A percentile compares a stretch with the other conserved stretches of the same genome.
Evolutionary conservation across 495 filamentous ascomycete genomes (phyloP).

Genomic region (Hyaloscypha variabilis): DNA sequence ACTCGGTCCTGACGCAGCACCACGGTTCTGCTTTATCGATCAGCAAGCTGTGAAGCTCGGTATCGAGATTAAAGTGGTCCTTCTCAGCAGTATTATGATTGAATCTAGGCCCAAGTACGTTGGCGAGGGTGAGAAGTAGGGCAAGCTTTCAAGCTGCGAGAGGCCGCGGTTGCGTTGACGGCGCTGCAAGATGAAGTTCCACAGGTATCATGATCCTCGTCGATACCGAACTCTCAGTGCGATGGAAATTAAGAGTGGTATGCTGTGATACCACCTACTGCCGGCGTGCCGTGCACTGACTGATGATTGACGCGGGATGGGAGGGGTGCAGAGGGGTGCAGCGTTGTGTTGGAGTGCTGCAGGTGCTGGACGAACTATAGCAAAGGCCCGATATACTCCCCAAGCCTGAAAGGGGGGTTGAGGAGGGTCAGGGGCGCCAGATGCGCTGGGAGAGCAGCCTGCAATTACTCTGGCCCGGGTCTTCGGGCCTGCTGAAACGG

Average conservation of each 20-base stretch:
- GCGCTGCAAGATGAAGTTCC: slow-evolving; percentile 23
- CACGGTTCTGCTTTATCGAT: not conserved
- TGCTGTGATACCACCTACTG: slow-evolving; percentile 4
- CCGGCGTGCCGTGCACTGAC: not conserved
- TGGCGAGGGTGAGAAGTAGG: not conserved
- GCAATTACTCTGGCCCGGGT: not conserved
- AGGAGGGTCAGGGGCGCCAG: not conserved
- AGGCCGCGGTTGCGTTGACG: not conserved
- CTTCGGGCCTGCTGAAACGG: slow-evolving; percentile 2
- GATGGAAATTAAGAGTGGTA: not conserved
- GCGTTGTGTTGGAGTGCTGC: not conserved
- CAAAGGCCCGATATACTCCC: not conserved
- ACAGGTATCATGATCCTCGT: slow-evolving; percentile 18
- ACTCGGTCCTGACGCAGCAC: not conserved
- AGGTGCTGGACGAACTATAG: not conserved
- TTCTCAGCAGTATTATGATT: not conserved
- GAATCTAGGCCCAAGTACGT: not conserved
- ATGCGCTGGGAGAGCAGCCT: not conserved
- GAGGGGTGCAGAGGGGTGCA: not conserved
- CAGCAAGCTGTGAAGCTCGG: not conserved
- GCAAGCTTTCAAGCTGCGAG: slow-evolving; percentile 7
- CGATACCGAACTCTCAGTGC: not conserved
- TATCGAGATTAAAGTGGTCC: not conserved
- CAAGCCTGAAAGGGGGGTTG: not conserved
- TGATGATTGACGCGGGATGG: not conserved